Conservation (phyloP, 108 stramenopile genomes). For the Cyclotella atomus region DNA sequence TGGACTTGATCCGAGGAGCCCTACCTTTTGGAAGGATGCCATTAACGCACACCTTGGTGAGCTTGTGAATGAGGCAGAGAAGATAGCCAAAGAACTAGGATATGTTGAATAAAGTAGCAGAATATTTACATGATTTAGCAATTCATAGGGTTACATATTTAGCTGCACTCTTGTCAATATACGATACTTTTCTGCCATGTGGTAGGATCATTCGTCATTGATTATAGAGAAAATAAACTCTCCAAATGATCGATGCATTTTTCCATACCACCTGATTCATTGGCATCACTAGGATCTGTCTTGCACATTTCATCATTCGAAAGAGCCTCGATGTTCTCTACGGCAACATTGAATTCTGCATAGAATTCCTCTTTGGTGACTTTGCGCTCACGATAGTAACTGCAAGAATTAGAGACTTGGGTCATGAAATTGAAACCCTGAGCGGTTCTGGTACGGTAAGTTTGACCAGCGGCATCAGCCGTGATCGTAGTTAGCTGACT, state of each 20-base stretch:
- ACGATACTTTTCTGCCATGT: too few relatives aligned
- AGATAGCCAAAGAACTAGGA: slow-evolving; percentile 44
- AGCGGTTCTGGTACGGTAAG: slow-evolving; percentile 42
- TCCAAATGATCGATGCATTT: slow-evolving; percentile 30
- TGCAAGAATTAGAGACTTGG: slow-evolving; percentile 10
- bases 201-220: too few relatives aligned
- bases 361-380: slow-evolving; percentile 43
- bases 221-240: slow-evolving; percentile 11
- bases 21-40: slow-evolving; percentile 56
- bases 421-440: slow-evolving; percentile 35
- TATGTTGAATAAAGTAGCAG: slow-evolving; percentile 18
- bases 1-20: slow-evolving; percentile 54
- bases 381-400: slow-evolving; percentile 51
- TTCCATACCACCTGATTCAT: background rate
- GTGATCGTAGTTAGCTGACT: slow-evolving; percentile 54
- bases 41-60: slow-evolving; percentile 53
- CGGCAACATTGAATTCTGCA: slow-evolving; percentile 1
- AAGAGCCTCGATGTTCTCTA: slow-evolving; percentile 30
- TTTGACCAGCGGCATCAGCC: slow-evolving; percentile 3
- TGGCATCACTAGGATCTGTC: slow-evolving; percentile 15
- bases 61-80: slow-evolving; percentile 50
- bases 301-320: slow-evolving; percentile 30
- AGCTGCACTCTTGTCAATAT: too few relatives aligned
- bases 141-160: too few relatives aligned
- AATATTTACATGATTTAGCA: too few relatives aligned